A percentile compares a stretch with the other conserved stretches of the same genome.
These are phyloP conservation scores for Xylariomycetidae sp. DNA, from an alignment of 2,329 filamentous ascomycete genomes.

Conservation along the genomic window DNA sequence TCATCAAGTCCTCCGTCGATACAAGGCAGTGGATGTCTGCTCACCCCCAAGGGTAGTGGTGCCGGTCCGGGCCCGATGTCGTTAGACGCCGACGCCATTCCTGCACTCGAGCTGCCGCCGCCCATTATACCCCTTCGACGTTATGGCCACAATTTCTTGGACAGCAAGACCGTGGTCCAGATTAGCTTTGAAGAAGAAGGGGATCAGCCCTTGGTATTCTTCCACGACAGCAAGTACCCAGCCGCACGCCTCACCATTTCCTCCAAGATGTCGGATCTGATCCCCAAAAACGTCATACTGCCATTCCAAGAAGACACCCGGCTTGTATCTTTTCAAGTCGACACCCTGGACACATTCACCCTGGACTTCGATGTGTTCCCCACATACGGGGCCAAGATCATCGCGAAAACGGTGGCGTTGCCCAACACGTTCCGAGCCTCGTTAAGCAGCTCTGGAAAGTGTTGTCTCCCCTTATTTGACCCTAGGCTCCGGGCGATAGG, in stretches of 20 bases:
- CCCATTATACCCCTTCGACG: slow-evolving; percentile 91
- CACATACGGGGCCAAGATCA: slow-evolving; percentile 94
- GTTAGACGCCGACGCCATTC: slow-evolving; percentile 81
- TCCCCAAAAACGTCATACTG: slow-evolving; percentile 90
- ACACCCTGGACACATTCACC: slow-evolving; percentile 85
- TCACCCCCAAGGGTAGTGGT: slow-evolving; percentile 42
- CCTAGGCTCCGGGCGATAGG: slow-evolving; percentile 87
- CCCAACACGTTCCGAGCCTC: slow-evolving; percentile 77
- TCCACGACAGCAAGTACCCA: slow-evolving; percentile 94
- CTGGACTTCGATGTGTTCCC: slow-evolving; percentile 98
- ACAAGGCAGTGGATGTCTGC: slow-evolving; percentile 30
- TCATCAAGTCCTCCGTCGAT: slow-evolving; percentile 38
- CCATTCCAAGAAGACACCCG: slow-evolving; percentile 95
- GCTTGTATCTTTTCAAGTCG: slow-evolving; percentile 90
- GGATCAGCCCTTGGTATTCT: slow-evolving; percentile 81
- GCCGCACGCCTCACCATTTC: slow-evolving; percentile 93
- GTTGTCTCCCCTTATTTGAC: slow-evolving; percentile 86
- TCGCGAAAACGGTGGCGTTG: slow-evolving; percentile 89
- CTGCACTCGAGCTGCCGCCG: slow-evolving; percentile 83
- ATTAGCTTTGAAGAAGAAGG: slow-evolving; percentile 77
- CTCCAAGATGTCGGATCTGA: slow-evolving; percentile 90
- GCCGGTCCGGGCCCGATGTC: slow-evolving; percentile 54
- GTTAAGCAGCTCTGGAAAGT: slow-evolving; percentile 69
- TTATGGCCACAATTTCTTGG: slow-evolving; percentile 97
- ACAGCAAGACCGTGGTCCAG: slow-evolving; percentile 94